Evolutionary conservation across 2,329 filamentous ascomycete species (phyloP).

Genomic region (Fusarium sororula): DNA sequence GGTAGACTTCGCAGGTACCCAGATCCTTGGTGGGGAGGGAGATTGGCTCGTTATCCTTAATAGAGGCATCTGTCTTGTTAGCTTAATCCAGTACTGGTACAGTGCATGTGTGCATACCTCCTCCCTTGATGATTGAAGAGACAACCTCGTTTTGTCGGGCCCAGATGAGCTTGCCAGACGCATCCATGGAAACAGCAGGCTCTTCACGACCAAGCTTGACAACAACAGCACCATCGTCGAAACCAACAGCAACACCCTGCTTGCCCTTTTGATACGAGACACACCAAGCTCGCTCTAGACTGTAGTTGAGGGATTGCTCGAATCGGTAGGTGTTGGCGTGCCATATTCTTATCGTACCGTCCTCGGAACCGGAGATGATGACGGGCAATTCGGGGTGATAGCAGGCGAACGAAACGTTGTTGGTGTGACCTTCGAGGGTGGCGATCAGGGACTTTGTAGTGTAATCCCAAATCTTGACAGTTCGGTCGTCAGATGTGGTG

Average conservation of each 20-base stretch:
- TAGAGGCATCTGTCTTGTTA: slow-evolving; percentile 68
- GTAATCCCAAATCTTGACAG: slow-evolving; percentile 99
- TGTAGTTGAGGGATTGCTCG: slow-evolving; percentile 96
- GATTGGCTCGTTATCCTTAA: slow-evolving; percentile 91
- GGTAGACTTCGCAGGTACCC: slow-evolving; percentile 95
- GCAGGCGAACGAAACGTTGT: slow-evolving; percentile 97
- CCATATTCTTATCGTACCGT: slow-evolving; percentile 98
- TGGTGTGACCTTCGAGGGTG: slow-evolving; percentile 95
- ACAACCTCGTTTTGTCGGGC: slow-evolving; percentile 95
- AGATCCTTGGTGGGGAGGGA: slow-evolving; percentile 91
- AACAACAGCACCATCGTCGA: slow-evolving; percentile 96
- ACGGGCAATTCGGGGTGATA: slow-evolving; percentile 97
- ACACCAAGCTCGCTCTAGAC: slow-evolving; percentile 96
- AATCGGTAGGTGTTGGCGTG: slow-evolving; percentile 97
- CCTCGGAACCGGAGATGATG: slow-evolving; percentile 97
- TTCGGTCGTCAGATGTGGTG: slow-evolving; percentile 95
- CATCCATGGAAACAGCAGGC: slow-evolving; percentile 97
- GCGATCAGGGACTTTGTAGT: slow-evolving; percentile 97
- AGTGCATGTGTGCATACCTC: slow-evolving; percentile 56
- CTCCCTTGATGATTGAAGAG: slow-evolving; percentile 93
- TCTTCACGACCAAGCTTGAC: slow-evolving; percentile 98
- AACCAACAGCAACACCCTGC: slow-evolving; percentile 94
- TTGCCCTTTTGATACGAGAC: slow-evolving; percentile 94
- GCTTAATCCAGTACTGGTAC: background rate
- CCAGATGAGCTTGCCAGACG: slow-evolving; percentile 95